Evolutionary conservation across 495 filamentous ascomycete species (phyloP).

Genomic region (Neurospora tetraspora): DNA sequence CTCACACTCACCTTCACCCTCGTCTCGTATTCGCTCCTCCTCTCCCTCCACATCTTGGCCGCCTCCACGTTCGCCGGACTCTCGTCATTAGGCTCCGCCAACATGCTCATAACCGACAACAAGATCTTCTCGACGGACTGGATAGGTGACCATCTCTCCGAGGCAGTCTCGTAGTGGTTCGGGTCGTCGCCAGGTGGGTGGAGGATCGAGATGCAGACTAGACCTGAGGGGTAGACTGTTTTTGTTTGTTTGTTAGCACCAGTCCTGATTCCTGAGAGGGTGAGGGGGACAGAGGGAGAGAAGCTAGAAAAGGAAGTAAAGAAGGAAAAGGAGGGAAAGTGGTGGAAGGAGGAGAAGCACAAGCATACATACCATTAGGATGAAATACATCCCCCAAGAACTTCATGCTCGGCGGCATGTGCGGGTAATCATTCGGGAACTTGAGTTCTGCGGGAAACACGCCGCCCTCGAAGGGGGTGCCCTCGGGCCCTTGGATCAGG

Average conservation of each 20-base stretch:
- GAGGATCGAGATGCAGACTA: conserved; percentile 95
- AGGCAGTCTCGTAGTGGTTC: conserved; percentile 96
- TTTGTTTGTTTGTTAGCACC: not conserved
- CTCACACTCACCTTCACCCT: conserved; percentile 68
- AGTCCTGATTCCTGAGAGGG: too few relatives aligned
- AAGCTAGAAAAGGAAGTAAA: too few relatives aligned
- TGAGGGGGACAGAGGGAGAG: too few relatives aligned
- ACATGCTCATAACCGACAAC: conserved; percentile 96
- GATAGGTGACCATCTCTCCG: conserved; percentile 91
- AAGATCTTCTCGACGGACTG: conserved; percentile 98
- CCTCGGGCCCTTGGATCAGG: conserved; percentile 88
- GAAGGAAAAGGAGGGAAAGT: too few relatives aligned
- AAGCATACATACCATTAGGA: conserved; percentile 57
- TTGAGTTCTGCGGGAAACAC: conserved; percentile 88
- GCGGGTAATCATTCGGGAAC: conserved; percentile 93
- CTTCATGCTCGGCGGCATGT: conserved; percentile 88
- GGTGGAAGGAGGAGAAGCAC: too few relatives aligned
- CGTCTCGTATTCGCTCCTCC: conserved; percentile 73
- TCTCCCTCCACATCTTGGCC: conserved; percentile 96
- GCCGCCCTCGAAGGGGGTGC: conserved; percentile 90
- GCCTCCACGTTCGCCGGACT: conserved; percentile 97
- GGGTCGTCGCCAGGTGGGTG: conserved; percentile 98
- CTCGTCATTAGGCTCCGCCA: conserved; percentile 97
- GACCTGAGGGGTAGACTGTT: conserved; percentile 79
- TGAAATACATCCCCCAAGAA: conserved; percentile 91